Base-by-base conservation (phyloP, 2,329 filamentous ascomycete species). In the Colletotrichum musicola region DNA sequence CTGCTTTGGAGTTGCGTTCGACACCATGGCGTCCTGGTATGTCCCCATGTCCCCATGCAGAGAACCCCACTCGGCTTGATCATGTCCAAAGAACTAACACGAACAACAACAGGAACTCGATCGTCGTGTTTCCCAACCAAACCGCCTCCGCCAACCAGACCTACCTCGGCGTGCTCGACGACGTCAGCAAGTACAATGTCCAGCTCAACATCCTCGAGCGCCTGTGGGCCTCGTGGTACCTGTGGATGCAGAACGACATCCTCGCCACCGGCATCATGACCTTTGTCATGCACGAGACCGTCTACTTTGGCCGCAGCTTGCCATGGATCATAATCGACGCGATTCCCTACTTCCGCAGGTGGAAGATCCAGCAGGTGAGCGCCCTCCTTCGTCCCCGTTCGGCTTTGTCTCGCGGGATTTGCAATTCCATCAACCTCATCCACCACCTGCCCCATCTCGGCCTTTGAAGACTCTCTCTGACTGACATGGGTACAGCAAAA, bases 211-310 rank as follows among this genome's bases (percentile, higher is more conserved):
- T 93, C 72, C 83, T 90, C 76, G 96, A 99, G 86, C 91, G 91
- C 77, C 85, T 97, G 72, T 99, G 96, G 96, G 92, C 93, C 53
- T 90, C 94, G 40, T 98, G 94, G 95, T 99, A 99, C 80, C 88
- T 95, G 13, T 99, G 91, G 88, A 97, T 98, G 92, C 93, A 97
- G 81, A 99, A 99, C 81, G 96, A 99, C 83, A 91, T 93, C 64
- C 90, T 99, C 71, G 96, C 96, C 68, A 99, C 96, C 2, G 96
- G 96, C 69, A 96, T 99, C 84, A 92, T 98, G 93, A 97, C 94
- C 75, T 99, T 99, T 80, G 82, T 92, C 74, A 93, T 98, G 89
- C 96, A 99, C 85, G 96, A 99, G 82, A 61, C 90, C 49, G 88
- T 99, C 76, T 99, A 99, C 86, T 99, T 98, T 77, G 96, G 96